Percentiles rank a stretch among this genome's conserved stretches.
phyloP scores from a whole-genome alignment of 257 asterid genomes.

The Nicotiana otophora region DNA sequence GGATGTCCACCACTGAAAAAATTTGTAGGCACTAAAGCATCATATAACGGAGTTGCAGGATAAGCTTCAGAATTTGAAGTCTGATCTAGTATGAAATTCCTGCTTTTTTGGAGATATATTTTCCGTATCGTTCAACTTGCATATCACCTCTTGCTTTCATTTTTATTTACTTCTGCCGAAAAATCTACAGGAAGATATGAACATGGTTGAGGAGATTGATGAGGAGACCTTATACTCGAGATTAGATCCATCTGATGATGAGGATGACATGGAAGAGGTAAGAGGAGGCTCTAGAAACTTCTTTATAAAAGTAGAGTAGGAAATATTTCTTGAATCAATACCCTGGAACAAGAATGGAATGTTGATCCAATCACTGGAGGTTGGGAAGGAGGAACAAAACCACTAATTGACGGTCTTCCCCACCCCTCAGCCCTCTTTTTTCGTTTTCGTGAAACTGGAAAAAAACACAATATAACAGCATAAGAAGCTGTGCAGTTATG shows the following conservation, averaged over 20 bases:
- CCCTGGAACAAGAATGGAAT: neutral
- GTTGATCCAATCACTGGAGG: neutral
- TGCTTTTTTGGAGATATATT: neutral
- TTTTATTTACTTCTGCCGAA: conserved; percentile 8
- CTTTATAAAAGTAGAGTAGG: neutral
- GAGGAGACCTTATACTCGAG: conserved; percentile 30
- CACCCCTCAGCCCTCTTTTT: neutral
- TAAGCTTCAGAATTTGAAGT: conserved; percentile 52
- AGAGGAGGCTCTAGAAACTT: conserved; percentile 7
- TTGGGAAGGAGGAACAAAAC: neutral
- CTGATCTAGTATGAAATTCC: conserved; percentile 46
- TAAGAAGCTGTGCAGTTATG: neutral
- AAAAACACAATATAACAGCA: neutral
- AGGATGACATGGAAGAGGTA: conserved; percentile 27
- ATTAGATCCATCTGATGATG: conserved; percentile 31
- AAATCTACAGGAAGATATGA: conserved; percentile 51
- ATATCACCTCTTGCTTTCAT: neutral
- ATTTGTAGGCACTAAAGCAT: conserved; percentile 70
- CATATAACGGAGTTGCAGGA: conserved; percentile 64
- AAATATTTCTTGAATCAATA: neutral
- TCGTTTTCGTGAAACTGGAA: neutral
- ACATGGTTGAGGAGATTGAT: conserved; percentile 29
- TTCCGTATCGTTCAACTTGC: neutral
- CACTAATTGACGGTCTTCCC: neutral
- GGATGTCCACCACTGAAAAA: neutral